Evolutionary conservation across 208 protist species (phyloP), one percentile per base, ranked within the genome.

Genomic region (Leishmania tarentolae): DNA sequence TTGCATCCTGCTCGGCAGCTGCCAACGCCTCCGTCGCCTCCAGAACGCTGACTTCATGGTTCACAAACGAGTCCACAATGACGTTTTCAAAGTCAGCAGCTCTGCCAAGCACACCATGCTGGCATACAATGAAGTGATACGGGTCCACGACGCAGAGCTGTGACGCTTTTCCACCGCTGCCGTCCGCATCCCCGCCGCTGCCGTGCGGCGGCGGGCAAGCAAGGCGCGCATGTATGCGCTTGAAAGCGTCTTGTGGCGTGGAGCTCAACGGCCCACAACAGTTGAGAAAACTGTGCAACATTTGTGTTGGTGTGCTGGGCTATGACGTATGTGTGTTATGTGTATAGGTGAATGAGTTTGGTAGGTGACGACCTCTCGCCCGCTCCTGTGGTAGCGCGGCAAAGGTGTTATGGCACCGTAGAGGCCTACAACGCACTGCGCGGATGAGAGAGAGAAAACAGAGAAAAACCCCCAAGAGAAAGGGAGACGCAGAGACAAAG

Each of bases 91-190:
- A 90, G 59, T 94, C 89, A 24, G 56, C 76, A 4, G 85, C 76
- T 78, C 76, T 87, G 75, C 84, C 89, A 59, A 92, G 83, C 7
- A 95, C 75, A 42, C 92, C 92, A 69, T 95, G 92, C 76, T 95
- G 92, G 35, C 90, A 86, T 9, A 95, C 79, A 46, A 95, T 79
- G 76, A 95, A 88, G 74, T 93, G 89, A 59, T 90, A 84, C 8
- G 86, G 84, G n/a, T 91, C 87, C 9, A 86, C 69, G 3, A 92
- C 52, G n/a, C 68, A 68, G 6, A 61, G 40, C 21, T 46, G 46
- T 21, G 53, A 44, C 57, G 15, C 0, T 17, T 19, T 4, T 9
- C 52, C 21, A 47, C 56, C 42, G 9, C 56, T 24, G 44, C 21
- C 21, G 40, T 24, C 40, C 56, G 52, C 40, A n/a, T 21, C 46